Percentiles rank a stretch among this genome's conserved stretches.
Evolutionary conservation across 768 basidiomycete species (phyloP).

Genomic region (Trametes sanguinea): DNA sequence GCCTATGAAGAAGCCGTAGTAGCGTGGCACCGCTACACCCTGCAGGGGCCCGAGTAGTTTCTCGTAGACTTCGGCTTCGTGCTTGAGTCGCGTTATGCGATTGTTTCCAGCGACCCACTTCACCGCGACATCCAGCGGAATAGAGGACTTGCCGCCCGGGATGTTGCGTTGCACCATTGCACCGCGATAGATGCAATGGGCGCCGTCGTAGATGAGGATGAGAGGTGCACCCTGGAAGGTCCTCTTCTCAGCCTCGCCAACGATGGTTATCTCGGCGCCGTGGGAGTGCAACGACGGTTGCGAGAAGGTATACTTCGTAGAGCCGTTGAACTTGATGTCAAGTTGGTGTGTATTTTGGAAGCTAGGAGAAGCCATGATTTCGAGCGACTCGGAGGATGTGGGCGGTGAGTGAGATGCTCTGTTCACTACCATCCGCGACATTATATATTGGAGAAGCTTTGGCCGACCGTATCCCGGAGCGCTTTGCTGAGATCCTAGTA

Average conservation of each 20-base stretch:
- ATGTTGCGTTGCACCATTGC: neutral
- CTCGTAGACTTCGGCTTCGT: slow-evolving; percentile 41
- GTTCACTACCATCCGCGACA: too few relatives aligned
- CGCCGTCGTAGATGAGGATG: slow-evolving; percentile 15
- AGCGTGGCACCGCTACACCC: slow-evolving; percentile 41
- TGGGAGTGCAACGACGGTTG: neutral
- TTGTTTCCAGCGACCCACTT: slow-evolving; percentile 21
- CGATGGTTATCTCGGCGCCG: neutral
- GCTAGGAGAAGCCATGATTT: neutral
- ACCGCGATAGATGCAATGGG: slow-evolving; percentile 19
- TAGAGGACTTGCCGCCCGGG: neutral
- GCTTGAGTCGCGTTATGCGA: slow-evolving; percentile 29
- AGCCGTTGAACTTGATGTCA: slow-evolving; percentile 1
- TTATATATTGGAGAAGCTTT: too few relatives aligned
- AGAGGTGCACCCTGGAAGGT: slow-evolving; percentile 6
- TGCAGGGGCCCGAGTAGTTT: slow-evolving; percentile 38
- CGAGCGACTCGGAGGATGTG: neutral
- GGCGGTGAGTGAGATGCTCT: too few relatives aligned
- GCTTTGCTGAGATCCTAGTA: too few relatives aligned
- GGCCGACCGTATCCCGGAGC: too few relatives aligned
- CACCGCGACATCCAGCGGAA: slow-evolving; percentile 19
- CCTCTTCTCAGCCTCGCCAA: slow-evolving; percentile 1
- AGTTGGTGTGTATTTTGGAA: neutral
- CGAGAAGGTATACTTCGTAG: slow-evolving; percentile 2
- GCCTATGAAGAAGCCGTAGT: slow-evolving; percentile 40